Evolutionary conservation across 306 rosid species (phyloP).

Genomic region (Vigna reflexopilosa): DNA sequence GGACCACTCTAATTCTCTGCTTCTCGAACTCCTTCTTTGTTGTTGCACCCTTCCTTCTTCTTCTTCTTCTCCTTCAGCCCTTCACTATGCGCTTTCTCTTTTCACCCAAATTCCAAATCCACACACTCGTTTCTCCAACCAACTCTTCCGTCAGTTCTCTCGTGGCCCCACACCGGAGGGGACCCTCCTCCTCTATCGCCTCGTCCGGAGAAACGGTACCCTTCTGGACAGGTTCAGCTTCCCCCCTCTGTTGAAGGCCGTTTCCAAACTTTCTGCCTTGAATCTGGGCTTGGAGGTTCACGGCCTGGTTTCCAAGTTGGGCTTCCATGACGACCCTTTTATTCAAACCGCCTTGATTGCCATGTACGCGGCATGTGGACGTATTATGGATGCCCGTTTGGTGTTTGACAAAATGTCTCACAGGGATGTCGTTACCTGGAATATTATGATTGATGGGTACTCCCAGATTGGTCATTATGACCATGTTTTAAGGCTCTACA

Average conservation of each 20-base stretch:
- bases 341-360: constrained; percentile 71
- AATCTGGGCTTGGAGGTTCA: constrained; percentile 76
- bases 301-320: constrained; percentile 66
- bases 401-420: constrained; percentile 85
- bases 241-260: constrained; percentile 78
- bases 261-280: constrained; percentile 55
- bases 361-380: constrained; percentile 71
- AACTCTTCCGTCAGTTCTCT: constrained; percentile 68
- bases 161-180: constrained; percentile 56
- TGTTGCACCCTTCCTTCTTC: constrained; percentile 53
- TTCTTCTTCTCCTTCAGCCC: constrained; percentile 55
- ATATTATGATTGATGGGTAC: constrained; percentile 86
- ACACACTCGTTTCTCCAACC: constrained; percentile 62
- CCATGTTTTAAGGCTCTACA: constrained; percentile 65
- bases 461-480: constrained; percentile 67
- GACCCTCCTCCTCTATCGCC: constrained; percentile 64
- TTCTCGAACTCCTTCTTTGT: constrained; percentile 56
- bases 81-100: constrained; percentile 72
- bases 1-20: constrained; percentile 50
- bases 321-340: constrained; percentile 74
- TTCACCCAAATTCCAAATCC: constrained; percentile 63
- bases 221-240: constrained; percentile 69
- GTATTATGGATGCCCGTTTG: constrained; percentile 69
- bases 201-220: constrained; percentile 56
- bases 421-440: constrained; percentile 80